Evolutionary conservation across 768 basidiomycete genomes (phyloP).

Genomic region (Hygrocybe coccinea): DNA sequence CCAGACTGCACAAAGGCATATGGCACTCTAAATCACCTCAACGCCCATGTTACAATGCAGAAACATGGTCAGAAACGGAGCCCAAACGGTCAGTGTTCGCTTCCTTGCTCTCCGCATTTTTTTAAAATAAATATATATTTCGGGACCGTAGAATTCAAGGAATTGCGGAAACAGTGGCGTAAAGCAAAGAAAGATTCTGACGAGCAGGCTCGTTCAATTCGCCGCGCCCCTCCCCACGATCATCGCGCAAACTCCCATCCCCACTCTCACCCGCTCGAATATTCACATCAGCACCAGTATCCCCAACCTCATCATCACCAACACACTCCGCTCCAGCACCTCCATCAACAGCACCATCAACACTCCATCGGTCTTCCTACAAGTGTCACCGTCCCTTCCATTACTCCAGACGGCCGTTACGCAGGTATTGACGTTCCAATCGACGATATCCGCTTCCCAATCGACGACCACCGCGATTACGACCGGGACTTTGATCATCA

Average conservation of each 20-base stretch:
- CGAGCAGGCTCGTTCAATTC: neutral
- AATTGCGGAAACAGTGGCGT: constrained; percentile 93
- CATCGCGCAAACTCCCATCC: constrained; percentile 10
- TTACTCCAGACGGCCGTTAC: neutral
- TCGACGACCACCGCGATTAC: neutral
- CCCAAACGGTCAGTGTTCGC: constrained; percentile 66
- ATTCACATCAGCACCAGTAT: constrained; percentile 20
- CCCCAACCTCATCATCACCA: neutral
- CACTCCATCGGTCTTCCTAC: neutral
- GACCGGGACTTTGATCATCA: neutral
- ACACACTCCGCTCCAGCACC: neutral
- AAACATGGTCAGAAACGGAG: constrained; percentile 88
- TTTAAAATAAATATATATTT: constrained; percentile 13
- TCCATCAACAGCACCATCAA: neutral
- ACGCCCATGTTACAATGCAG: constrained; percentile 98
- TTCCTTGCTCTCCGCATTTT: constrained; percentile 10
- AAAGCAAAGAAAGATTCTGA: constrained; percentile 80
- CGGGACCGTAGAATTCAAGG: constrained; percentile 91
- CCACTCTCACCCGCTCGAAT: constrained; percentile 21
- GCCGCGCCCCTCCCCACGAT: constrained; percentile 22
- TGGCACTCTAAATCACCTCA: constrained; percentile 94
- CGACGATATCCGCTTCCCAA: neutral
- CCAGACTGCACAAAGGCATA: constrained; percentile 77
- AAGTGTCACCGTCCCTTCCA: neutral
- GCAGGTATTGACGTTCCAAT: neutral